phyloP scores from a whole-genome alignment of 176 grass and related monocot genomes.

The Dactylis glomerata region DNA sequence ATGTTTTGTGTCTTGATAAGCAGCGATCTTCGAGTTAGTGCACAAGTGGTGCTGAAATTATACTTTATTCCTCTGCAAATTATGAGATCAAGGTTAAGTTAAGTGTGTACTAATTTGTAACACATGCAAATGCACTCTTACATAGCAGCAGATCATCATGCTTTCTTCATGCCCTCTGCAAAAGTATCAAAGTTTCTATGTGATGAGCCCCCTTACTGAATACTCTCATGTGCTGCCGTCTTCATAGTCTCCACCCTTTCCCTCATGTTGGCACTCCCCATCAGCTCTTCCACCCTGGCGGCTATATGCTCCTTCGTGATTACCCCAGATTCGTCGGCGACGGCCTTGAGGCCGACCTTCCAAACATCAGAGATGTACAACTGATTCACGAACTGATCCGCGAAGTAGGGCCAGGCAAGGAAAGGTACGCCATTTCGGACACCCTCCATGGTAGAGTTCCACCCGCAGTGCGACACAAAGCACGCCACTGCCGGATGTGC shows the following conservation, averaged over 20 bases:
- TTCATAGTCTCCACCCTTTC: neutral
- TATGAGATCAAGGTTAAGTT: too few relatives aligned
- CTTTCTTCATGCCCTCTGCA: too few relatives aligned
- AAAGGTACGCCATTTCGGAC: constrained; percentile 40
- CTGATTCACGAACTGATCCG: constrained; percentile 38
- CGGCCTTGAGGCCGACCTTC: constrained; percentile 22
- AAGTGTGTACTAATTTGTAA: too few relatives aligned
- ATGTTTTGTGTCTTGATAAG: too few relatives aligned
- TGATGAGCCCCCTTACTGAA: too few relatives aligned
- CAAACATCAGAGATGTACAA: constrained; percentile 45
- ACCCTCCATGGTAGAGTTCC: constrained; percentile 53
- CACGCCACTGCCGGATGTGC: constrained; percentile 32
- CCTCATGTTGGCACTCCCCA: neutral
- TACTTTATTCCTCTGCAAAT: too few relatives aligned
- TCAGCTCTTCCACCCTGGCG: neutral
- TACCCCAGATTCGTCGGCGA: neutral
- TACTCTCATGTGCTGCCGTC: neutral
- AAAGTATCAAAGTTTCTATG: too few relatives aligned
- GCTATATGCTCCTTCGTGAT: constrained; percentile 23
- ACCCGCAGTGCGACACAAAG: constrained; percentile 52
- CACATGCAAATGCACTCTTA: too few relatives aligned
- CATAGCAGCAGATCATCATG: too few relatives aligned
- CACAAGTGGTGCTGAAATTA: too few relatives aligned
- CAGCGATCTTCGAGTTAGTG: too few relatives aligned
- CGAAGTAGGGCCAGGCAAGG: constrained; percentile 45